A percentile compares a stretch with the other conserved stretches of the same genome.
Evolutionary conservation across 805 yeast species (phyloP).

Genomic region (Pichia exigua): DNA sequence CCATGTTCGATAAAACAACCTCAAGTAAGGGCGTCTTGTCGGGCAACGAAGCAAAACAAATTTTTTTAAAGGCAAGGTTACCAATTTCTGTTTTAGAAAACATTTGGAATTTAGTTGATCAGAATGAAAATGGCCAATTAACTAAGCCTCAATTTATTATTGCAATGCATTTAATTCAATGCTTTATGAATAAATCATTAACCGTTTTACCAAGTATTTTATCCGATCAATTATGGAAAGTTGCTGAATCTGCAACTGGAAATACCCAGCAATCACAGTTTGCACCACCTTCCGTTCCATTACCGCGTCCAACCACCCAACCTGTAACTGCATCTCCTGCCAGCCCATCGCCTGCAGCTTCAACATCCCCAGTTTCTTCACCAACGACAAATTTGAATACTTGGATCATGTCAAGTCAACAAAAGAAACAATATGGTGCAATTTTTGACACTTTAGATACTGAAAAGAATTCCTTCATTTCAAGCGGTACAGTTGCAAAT

Average conservation of each 20-base stretch:
- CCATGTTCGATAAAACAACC: slow-evolving; percentile 58
- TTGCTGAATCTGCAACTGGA: slow-evolving; percentile 19
- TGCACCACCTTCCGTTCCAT: slow-evolving; percentile 10
- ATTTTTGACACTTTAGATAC: slow-evolving; percentile 78
- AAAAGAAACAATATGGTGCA: slow-evolving; percentile 68
- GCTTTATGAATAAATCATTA: slow-evolving; percentile 55
- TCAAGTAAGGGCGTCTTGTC: slow-evolving; percentile 47
- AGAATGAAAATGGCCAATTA: slow-evolving; percentile 63
- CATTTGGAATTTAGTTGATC: slow-evolving; percentile 86
- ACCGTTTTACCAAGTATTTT: slow-evolving; percentile 33
- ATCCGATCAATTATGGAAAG: slow-evolving; percentile 29
- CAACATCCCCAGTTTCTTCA: slow-evolving; percentile 3
- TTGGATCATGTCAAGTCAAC: slow-evolving; percentile 64
- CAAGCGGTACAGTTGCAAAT: slow-evolving; percentile 77
- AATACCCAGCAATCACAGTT: slow-evolving; percentile 12
- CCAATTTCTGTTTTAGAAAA: slow-evolving; percentile 72
- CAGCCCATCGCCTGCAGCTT: background rate
- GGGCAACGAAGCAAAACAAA: slow-evolving; percentile 77
- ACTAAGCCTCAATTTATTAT: slow-evolving; percentile 70
- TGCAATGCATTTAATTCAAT: slow-evolving; percentile 94
- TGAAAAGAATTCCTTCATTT: slow-evolving; percentile 48
- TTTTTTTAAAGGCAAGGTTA: slow-evolving; percentile 81
- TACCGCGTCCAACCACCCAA: slow-evolving; percentile 1
- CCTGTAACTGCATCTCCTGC: background rate
- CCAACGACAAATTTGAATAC: slow-evolving; percentile 20